Evolutionary conservation across 306 rosid species (phyloP).

Genomic region (Carpinus viminea): DNA sequence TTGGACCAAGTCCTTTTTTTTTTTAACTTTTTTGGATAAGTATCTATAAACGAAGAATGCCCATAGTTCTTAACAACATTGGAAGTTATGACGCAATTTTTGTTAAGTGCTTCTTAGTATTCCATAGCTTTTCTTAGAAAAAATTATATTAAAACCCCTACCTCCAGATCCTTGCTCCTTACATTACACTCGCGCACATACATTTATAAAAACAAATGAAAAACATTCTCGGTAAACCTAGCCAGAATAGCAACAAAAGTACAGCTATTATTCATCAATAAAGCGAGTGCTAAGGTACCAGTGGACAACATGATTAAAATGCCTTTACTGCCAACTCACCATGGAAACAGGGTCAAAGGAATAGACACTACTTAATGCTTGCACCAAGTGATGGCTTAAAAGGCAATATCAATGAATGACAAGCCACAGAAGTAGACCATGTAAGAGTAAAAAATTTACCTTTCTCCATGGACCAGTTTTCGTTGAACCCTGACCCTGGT

Average conservation of each 20-base stretch:
- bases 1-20: conserved; percentile 1
- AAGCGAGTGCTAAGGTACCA: neutral
- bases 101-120: neutral
- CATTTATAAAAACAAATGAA: neutral
- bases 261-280: neutral
- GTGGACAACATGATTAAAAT: neutral
- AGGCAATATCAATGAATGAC: conserved; percentile 5
- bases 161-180: neutral
- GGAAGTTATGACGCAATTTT: neutral
- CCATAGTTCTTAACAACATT: neutral
- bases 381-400: neutral
- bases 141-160: neutral
- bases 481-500: conserved; percentile 58
- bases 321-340: neutral
- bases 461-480: conserved; percentile 95
- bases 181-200: neutral
- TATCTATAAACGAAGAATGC: no score
- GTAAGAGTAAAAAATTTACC: conserved; percentile 42
- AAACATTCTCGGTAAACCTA: neutral
- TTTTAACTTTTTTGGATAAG: neutral
- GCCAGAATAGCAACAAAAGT: neutral
- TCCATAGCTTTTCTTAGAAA: neutral
- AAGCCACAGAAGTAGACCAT: conserved; percentile 8
- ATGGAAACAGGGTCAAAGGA: neutral
- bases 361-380: neutral